Conservation (phyloP, 164 flowering plant genomes). For the Cinnamomum chago region DNA sequence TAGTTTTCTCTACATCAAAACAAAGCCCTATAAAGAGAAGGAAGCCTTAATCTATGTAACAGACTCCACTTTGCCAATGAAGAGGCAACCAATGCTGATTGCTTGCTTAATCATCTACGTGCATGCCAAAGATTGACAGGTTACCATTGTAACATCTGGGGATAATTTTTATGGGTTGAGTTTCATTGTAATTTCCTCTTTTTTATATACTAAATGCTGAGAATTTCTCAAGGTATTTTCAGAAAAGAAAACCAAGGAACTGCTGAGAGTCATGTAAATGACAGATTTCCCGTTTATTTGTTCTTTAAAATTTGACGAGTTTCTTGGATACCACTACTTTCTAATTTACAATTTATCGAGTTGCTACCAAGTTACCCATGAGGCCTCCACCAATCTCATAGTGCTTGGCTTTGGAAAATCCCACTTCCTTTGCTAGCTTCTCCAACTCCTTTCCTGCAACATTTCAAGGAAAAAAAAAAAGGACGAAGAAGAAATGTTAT, state of each 20-base stretch:
- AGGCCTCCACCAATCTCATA: constrained; percentile 77
- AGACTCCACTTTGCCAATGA: too few relatives aligned
- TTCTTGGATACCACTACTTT: not conserved
- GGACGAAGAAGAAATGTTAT: not conserved
- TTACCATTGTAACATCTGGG: too few relatives aligned
- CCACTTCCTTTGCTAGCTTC: constrained; percentile 65
- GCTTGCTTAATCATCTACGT: too few relatives aligned
- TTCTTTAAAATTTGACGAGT: too few relatives aligned
- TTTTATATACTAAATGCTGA: not conserved
- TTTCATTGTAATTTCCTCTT: not conserved
- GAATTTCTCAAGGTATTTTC: not conserved
- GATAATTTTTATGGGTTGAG: not conserved
- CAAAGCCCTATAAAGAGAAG: too few relatives aligned
- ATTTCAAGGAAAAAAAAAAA: not conserved
- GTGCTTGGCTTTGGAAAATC: constrained; percentile 68
- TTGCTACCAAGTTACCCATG: constrained; percentile 84
- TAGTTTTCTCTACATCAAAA: too few relatives aligned
- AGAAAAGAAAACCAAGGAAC: not conserved
- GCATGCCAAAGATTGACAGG: too few relatives aligned
- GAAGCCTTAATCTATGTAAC: too few relatives aligned
- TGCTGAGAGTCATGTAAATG: not conserved
- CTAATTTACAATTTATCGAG: constrained; percentile 26
- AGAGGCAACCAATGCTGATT: too few relatives aligned
- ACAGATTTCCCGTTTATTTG: not conserved
- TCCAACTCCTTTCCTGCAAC: constrained; percentile 73